These are phyloP conservation scores for Erysimum cheiri DNA, from an alignment of 441 rosid species.

Conservation along the genomic window DNA sequence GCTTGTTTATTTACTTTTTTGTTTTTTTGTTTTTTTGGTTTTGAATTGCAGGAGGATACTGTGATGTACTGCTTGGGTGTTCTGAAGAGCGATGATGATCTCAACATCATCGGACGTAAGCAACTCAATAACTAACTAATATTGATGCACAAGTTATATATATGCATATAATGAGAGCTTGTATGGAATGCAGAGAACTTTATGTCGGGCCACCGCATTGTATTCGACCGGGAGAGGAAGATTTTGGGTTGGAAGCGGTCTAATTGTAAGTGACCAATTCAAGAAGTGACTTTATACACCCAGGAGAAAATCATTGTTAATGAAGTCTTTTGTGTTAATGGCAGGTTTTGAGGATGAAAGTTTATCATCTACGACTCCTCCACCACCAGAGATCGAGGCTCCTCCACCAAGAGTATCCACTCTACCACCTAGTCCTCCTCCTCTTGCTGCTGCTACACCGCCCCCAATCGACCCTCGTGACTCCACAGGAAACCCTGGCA, in stretches of 20 bases:
- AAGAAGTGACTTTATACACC: background rate
- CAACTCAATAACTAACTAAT: slow-evolving; percentile 35
- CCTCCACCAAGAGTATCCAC: slow-evolving; percentile 29
- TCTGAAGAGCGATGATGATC: slow-evolving; percentile 53
- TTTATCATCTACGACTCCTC: slow-evolving; percentile 11
- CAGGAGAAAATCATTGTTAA: background rate
- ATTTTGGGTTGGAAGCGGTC: slow-evolving; percentile 82
- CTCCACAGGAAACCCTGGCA: background rate
- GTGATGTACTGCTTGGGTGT: slow-evolving; percentile 71
- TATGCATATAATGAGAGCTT: slow-evolving; percentile 9
- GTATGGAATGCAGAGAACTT: slow-evolving; percentile 68
- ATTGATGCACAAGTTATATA: background rate
- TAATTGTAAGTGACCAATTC: slow-evolving; percentile 59
- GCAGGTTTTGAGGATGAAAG: slow-evolving; percentile 45
- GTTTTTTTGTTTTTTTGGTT: background rate
- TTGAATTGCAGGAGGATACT: slow-evolving; percentile 43
- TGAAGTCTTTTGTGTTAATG: slow-evolving; percentile 6
- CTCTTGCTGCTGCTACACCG: slow-evolving; percentile 7
- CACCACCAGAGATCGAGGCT: slow-evolving; percentile 34
- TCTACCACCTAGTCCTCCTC: slow-evolving; percentile 6
- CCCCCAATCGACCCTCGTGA: slow-evolving; percentile 4
- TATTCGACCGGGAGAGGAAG: slow-evolving; percentile 76
- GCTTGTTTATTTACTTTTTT: slow-evolving; percentile 13
- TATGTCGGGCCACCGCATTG: slow-evolving; percentile 72
- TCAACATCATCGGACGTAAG: slow-evolving; percentile 85